Conservation (phyloP, 768 basidiomycete genomes). For the Steccherinum ochraceum region DNA sequence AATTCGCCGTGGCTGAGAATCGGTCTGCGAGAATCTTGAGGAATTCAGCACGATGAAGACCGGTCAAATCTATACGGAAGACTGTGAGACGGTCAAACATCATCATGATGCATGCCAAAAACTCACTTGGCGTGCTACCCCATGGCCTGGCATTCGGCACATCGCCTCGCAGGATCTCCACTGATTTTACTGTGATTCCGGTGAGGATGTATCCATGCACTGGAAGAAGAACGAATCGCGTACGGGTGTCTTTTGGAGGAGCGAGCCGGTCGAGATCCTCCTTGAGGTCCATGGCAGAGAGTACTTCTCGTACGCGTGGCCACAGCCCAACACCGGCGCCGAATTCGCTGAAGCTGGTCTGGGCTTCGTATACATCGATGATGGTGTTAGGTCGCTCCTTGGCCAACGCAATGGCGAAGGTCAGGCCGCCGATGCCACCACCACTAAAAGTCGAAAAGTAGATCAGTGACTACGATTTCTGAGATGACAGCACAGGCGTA, state of each 20-base stretch:
- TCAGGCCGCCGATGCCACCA: slow-evolving; percentile 15
- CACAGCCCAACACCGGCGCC: slow-evolving; percentile 16
- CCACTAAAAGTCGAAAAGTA: too few relatives aligned
- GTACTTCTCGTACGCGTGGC: slow-evolving; percentile 7
- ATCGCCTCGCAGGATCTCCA: too few relatives aligned
- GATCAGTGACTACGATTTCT: too few relatives aligned
- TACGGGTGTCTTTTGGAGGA: too few relatives aligned
- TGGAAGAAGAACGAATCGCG: too few relatives aligned
- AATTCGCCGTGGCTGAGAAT: slow-evolving; percentile 1
- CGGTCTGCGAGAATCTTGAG: slow-evolving; percentile 11
- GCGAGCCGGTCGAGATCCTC: neutral
- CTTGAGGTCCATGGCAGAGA: slow-evolving; percentile 7
- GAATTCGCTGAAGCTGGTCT: slow-evolving; percentile 7
- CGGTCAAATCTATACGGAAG: neutral
- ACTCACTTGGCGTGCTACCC: slow-evolving; percentile 5
- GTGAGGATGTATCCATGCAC: too few relatives aligned
- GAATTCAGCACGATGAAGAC: slow-evolving; percentile 14
- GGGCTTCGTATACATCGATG: slow-evolving; percentile 18
- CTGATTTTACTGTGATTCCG: too few relatives aligned
- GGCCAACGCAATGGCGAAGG: slow-evolving; percentile 11
- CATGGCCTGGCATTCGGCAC: too few relatives aligned
- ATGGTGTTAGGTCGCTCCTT: slow-evolving; percentile 11
- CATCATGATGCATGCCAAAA: neutral
- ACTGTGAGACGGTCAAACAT: neutral
- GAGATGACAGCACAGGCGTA: too few relatives aligned